phyloP scores from a whole-genome alignment of 1,284 basidiomycete species.

The Cerioporus squamosus region DNA sequence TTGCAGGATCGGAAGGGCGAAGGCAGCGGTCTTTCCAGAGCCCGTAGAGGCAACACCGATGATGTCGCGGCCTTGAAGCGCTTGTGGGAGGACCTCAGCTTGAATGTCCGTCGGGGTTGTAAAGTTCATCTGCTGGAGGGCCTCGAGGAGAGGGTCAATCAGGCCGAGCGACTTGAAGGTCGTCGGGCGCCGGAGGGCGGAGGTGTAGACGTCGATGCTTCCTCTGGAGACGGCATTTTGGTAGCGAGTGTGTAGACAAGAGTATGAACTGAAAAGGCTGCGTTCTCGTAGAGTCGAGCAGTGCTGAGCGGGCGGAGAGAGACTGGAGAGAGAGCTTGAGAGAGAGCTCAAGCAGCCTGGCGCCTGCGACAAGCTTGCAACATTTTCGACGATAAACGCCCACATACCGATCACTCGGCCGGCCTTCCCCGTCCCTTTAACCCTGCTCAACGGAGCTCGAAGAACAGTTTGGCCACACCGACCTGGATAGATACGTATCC shows the following conservation, averaged over 20 bases:
- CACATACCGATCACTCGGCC: too few relatives aligned
- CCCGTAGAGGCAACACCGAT: slow-evolving; percentile 98
- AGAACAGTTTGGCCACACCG: too few relatives aligned
- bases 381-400: slow-evolving; percentile 1
- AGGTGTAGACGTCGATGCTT: slow-evolving; percentile 58
- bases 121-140: slow-evolving; percentile 84
- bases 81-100: slow-evolving; percentile 86
- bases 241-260: background rate
- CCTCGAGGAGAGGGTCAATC: slow-evolving; percentile 88
- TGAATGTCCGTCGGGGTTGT: slow-evolving; percentile 94
- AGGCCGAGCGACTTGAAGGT: slow-evolving; percentile 81
- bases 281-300: too few relatives aligned
- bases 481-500: too few relatives aligned
- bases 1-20: slow-evolving; percentile 95
- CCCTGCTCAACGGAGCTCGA: too few relatives aligned
- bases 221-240: slow-evolving; percentile 48
- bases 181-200: slow-evolving; percentile 29
- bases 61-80: slow-evolving; percentile 91
- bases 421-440: too few relatives aligned
- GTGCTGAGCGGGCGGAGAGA: background rate
- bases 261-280: background rate
- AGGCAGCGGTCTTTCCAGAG: slow-evolving; percentile 98
- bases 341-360: background rate
- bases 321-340: background rate
- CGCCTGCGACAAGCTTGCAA: slow-evolving; percentile 11